These are phyloP conservation scores for Clarireedia hainanense DNA, from an alignment of 2,329 filamentous ascomycete species.

Conservation along the genomic window DNA sequence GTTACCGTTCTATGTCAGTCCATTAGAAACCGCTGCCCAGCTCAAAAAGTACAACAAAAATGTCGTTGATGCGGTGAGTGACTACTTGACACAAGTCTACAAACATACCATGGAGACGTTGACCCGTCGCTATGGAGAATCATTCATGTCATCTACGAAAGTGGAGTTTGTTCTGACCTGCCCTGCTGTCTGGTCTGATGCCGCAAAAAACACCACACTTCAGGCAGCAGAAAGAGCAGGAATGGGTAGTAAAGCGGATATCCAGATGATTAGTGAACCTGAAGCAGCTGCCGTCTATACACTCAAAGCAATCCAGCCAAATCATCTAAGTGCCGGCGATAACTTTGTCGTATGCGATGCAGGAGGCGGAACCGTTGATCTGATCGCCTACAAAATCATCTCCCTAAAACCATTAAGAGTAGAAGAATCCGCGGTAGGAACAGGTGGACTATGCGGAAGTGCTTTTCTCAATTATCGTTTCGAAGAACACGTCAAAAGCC, in stretches of 20 bases:
- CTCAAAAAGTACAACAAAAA: conserved; percentile 69
- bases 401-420: conserved; percentile 64
- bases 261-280: conserved; percentile 74
- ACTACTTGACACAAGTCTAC: conserved; percentile 71
- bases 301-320: conserved; percentile 70
- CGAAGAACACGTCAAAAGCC: conserved; percentile 63
- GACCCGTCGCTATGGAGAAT: conserved; percentile 65
- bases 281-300: conserved; percentile 77
- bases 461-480: conserved; percentile 76
- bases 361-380: conserved; percentile 56
- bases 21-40: conserved; percentile 68
- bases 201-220: conserved; percentile 75
- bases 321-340: conserved; percentile 60
- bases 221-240: conserved; percentile 71
- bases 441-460: conserved; percentile 68
- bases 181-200: conserved; percentile 77
- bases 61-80: conserved; percentile 70
- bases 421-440: conserved; percentile 73
- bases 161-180: conserved; percentile 76
- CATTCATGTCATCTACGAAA: conserved; percentile 68
- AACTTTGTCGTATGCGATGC: conserved; percentile 52
- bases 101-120: conserved; percentile 73
- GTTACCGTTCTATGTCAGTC: conserved; percentile 72
- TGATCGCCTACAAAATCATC: conserved; percentile 77
- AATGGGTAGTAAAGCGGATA: conserved; percentile 62